Evolutionary conservation across 192 early-diverging fungal species (phyloP).

Genomic region (Entomortierella lignicola): DNA sequence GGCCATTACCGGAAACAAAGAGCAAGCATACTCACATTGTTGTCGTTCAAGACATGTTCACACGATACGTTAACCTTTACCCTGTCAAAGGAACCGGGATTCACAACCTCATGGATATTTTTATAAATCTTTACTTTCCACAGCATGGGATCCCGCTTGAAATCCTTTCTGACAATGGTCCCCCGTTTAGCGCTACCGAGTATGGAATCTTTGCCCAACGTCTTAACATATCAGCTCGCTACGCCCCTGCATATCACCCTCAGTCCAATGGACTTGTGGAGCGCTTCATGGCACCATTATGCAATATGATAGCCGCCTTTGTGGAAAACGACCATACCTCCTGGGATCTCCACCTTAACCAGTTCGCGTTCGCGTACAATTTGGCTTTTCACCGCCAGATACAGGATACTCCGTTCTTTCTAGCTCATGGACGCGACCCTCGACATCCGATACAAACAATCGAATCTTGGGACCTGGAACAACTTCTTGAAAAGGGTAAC

Average conservation of each 20-base stretch:
- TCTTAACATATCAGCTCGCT: not conserved
- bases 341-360: not conserved
- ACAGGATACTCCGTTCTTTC: slow-evolving; percentile 17
- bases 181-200: slow-evolving; percentile 14
- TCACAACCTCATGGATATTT: not conserved
- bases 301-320: slow-evolving; percentile 13
- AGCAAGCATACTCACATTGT: slow-evolving; percentile 12
- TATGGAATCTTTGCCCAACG: not conserved
- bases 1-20: slow-evolving; percentile 7
- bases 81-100: not conserved
- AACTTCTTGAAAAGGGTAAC: too few relatives aligned
- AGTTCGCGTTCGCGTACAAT: slow-evolving; percentile 29
- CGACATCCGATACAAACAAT: not conserved
- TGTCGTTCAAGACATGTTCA: slow-evolving; percentile 26
- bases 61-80: slow-evolving; percentile 19
- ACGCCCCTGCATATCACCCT: slow-evolving; percentile 22
- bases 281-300: slow-evolving; percentile 13
- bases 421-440: slow-evolving; percentile 10
- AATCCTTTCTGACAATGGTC: slow-evolving; percentile 15
- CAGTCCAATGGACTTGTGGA: slow-evolving; percentile 31
- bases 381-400: slow-evolving; percentile 3
- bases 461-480: slow-evolving; percentile 2
- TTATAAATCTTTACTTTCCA: not conserved
- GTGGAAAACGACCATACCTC: not conserved
- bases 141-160: slow-evolving; percentile 2